Conservation (phyloP, 495 filamentous ascomycete species). For the Aspergillus leporis region DNA sequence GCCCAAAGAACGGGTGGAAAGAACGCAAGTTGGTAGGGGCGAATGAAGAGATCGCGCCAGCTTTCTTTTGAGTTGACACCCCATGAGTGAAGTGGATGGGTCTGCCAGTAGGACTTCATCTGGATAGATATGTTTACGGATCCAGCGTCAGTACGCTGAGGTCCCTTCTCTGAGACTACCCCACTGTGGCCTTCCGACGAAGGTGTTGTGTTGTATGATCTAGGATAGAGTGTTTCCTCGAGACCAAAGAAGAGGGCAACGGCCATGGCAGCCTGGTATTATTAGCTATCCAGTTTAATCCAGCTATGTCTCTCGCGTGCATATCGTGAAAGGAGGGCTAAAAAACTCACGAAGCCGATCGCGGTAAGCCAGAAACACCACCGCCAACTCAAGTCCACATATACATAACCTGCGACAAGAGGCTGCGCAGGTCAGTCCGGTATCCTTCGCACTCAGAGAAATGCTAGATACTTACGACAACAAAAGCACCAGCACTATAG, state of each 20-base stretch:
- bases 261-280: conserved; percentile 1
- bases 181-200: background rate
- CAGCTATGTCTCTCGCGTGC: no score
- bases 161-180: background rate
- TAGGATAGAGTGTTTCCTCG: conserved; percentile 4
- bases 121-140: background rate
- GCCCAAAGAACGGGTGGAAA: conserved; percentile 5
- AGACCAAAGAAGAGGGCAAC: background rate
- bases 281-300: background rate
- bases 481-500: conserved; percentile 6
- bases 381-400: conserved; percentile 3
- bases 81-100: conserved; percentile 4
- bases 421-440: background rate
- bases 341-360: conserved; percentile 2
- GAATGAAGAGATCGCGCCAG: conserved; percentile 3
- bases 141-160: background rate
- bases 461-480: background rate
- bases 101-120: conserved; percentile 3
- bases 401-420: conserved; percentile 5
- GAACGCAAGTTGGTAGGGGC: conserved; percentile 1
- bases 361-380: conserved; percentile 6
- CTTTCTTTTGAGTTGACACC: background rate
- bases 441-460: background rate
- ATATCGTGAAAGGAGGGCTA: background rate
- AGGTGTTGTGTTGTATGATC: background rate